Percentiles rank a stretch among this genome's conserved stretches.
phyloP scores from a whole-genome alignment of 164 flowering plant species.

The Dillenia suffruticosa region DNA sequence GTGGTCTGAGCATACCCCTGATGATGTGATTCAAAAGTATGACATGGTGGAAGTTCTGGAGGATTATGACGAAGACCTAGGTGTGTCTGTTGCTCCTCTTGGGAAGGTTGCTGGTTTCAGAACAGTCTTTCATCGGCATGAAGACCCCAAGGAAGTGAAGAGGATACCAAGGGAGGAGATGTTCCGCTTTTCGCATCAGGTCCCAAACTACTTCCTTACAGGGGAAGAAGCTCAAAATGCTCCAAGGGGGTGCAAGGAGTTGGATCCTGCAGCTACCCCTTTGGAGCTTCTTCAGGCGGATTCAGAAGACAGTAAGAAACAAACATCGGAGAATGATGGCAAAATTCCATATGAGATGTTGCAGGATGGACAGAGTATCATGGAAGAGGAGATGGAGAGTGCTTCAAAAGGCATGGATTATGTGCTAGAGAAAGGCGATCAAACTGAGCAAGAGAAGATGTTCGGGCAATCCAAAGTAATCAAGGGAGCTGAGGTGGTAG shows the following conservation, averaged over 20 bases:
- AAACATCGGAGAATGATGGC: slow-evolving; percentile 1
- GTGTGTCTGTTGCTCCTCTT: slow-evolving; percentile 40
- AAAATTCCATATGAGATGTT: background rate
- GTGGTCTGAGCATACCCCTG: slow-evolving; percentile 50
- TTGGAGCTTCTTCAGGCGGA: slow-evolving; percentile 43
- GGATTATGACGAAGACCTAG: slow-evolving; percentile 39
- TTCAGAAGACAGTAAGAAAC: slow-evolving; percentile 15
- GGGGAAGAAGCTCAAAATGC: slow-evolving; percentile 51
- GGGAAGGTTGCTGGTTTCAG: slow-evolving; percentile 45
- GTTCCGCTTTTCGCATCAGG: slow-evolving; percentile 63
- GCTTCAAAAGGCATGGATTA: too few relatives aligned
- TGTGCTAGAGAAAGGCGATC: too few relatives aligned
- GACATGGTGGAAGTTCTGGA: slow-evolving; percentile 62
- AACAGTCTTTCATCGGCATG: slow-evolving; percentile 35
- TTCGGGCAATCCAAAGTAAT: too few relatives aligned
- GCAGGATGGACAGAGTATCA: too few relatives aligned
- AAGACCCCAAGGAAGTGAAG: slow-evolving; percentile 25
- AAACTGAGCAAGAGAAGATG: too few relatives aligned
- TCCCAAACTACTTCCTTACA: slow-evolving; percentile 45
- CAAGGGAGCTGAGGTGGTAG: too few relatives aligned
- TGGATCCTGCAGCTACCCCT: slow-evolving; percentile 67
- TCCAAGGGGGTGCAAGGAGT: slow-evolving; percentile 49
- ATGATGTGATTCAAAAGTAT: slow-evolving; percentile 46
- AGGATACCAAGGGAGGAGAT: slow-evolving; percentile 47
- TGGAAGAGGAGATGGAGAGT: too few relatives aligned